Evolutionary conservation across 176 grass and related monocot species (phyloP), one percentile per base, ranked within the genome.

Genomic region (Luzula sylvatica): DNA sequence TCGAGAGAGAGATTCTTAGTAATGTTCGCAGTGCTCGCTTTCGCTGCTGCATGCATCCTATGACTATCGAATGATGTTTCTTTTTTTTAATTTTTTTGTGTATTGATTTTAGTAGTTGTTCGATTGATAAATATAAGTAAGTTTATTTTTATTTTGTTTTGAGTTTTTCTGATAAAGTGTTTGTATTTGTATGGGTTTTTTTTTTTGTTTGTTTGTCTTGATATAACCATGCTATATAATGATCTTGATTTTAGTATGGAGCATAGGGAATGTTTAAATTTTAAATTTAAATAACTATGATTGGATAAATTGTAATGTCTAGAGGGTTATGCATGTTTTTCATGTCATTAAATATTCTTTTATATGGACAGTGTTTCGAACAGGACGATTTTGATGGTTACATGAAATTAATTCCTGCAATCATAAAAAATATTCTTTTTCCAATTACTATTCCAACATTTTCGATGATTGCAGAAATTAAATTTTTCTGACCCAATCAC

Each of bases 41-140:
- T 65, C 79, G 84, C 21, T 88, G 84, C 46, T 88, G 84, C 40
- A 78, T 79, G 13, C 74, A 74, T 18, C 84, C 84, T 2, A 88
- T 88, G 78, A 83, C 84, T 43, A 72, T 58, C 2, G 79, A 88
- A 46, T 88, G 60, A 83, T 15, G 42, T 58, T 49, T 35, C 14
- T 32, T 20, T 32, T 11, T 14, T 64, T 26, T 48, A 6, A 35
- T 23, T 48, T 11, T 30, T 48, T 17, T 47, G 26, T 16, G 60
- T 64, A 64, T 23, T 35, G 25, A 11, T 64, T 19, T 49, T 47
- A 24, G 24, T 29, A 29, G 17, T 29, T 48, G 46, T 32, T 49
- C 14, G 46, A 23, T 18, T 26, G 24, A 9, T 61, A 61, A 26
- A 61, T 26, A 38, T 28, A 57, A 23, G 14, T 61, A 39, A 59